Conservation (phyloP, 306 rosid genomes). For the Ormosia semicastrata region DNA sequence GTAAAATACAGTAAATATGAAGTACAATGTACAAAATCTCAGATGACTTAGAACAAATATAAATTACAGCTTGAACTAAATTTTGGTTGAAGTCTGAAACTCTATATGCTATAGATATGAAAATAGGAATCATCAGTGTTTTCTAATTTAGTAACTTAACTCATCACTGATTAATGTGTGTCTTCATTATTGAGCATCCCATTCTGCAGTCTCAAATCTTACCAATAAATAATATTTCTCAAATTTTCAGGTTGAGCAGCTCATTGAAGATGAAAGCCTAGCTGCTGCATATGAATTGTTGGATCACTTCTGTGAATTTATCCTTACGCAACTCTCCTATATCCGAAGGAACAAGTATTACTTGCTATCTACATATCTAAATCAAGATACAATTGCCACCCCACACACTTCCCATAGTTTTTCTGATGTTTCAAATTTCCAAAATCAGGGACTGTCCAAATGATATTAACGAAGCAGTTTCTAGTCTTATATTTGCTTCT, state of each 20-base stretch:
- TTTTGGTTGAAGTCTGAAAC: not conserved
- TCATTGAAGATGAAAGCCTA: conserved; percentile 55
- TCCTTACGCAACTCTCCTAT: conserved; percentile 51
- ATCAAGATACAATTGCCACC: not conserved
- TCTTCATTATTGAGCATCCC: not conserved
- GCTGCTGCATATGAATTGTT: conserved; percentile 57
- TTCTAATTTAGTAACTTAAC: not conserved
- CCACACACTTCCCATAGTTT: not conserved
- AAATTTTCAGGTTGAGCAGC: conserved; percentile 63
- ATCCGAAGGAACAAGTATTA: conserved; percentile 70
- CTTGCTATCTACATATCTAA: not conserved
- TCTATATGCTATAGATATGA: not conserved
- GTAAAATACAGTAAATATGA: not conserved
- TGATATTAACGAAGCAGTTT: conserved; percentile 83
- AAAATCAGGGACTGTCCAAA: conserved; percentile 59
- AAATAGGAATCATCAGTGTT: not conserved
- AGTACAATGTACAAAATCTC: not conserved
- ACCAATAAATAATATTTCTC: not conserved
- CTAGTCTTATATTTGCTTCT: conserved; percentile 84
- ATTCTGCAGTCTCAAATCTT: not conserved
- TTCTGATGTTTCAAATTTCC: not conserved
- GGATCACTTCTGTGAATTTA: conserved; percentile 61
- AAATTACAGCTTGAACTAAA: not conserved
- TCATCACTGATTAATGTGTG: not conserved
- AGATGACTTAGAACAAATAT: not conserved